phyloP scores from a whole-genome alignment of 176 grass and related monocot species.

The Eremochloa ophiuroides region DNA sequence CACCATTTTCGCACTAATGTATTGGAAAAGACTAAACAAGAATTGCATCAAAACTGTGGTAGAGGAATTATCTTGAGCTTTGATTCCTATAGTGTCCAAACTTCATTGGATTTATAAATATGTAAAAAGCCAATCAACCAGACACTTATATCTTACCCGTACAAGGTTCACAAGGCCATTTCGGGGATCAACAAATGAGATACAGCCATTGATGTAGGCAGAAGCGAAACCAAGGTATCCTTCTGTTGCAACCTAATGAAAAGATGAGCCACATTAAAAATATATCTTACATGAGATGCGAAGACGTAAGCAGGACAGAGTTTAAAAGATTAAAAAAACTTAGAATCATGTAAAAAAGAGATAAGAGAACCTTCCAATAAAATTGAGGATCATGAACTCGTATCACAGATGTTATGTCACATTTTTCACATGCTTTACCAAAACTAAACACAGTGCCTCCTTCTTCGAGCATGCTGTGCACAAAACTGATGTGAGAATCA shows the following conservation, averaged over 20 bases:
- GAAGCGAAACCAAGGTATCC: constrained; percentile 71
- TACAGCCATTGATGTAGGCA: constrained; percentile 71
- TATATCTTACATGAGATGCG: background rate
- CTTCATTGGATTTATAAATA: background rate
- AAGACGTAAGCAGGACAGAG: background rate
- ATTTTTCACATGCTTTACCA: constrained; percentile 38
- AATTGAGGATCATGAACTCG: constrained; percentile 63
- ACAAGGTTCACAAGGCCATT: constrained; percentile 75
- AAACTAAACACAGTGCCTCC: constrained; percentile 63
- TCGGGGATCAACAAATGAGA: constrained; percentile 63
- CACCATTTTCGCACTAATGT: background rate
- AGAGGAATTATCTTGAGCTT: background rate
- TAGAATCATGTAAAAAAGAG: background rate
- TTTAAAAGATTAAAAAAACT: too few species aligned
- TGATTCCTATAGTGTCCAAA: background rate
- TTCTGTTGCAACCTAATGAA: constrained; percentile 52
- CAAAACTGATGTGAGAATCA: background rate
- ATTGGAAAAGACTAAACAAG: background rate
- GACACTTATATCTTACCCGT: constrained; percentile 40
- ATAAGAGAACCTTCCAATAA: constrained; percentile 73
- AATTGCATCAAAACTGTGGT: background rate
- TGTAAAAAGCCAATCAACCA: background rate
- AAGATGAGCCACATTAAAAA: background rate
- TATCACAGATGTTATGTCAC: constrained; percentile 46
- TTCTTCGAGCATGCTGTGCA: constrained; percentile 56